Conservation (phyloP, 2,329 filamentous ascomycete genomes). For the Penicillium concentricum region DNA sequence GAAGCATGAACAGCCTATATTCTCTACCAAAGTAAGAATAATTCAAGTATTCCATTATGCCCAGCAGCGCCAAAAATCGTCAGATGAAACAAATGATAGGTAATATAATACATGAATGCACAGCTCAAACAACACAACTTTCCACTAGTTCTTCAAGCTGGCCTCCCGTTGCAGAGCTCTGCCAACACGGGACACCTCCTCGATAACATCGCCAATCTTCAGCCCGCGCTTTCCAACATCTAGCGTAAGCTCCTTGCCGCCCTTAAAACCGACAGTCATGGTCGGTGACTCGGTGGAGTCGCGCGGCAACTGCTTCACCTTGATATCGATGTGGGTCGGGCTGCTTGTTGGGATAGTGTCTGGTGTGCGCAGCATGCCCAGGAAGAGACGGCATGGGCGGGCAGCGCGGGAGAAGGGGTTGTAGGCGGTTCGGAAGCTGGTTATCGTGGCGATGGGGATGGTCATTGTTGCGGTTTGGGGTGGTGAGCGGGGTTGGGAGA, state of each 20-base stretch:
- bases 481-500: background rate
- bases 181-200: constrained; percentile 89
- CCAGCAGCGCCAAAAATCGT: constrained; percentile 9
- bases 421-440: constrained; percentile 81
- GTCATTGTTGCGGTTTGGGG: constrained; percentile 29
- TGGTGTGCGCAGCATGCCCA: constrained; percentile 79
- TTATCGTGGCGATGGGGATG: constrained; percentile 49
- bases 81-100: constrained; percentile 7
- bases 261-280: constrained; percentile 85
- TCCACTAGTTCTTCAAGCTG: constrained; percentile 59
- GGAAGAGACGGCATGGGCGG: constrained; percentile 83
- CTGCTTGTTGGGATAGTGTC: constrained; percentile 76
- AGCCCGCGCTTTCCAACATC: constrained; percentile 75
- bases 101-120: constrained; percentile 18
- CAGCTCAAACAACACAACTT: constrained; percentile 7
- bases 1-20: background rate
- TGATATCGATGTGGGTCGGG: constrained; percentile 71
- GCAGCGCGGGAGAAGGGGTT: constrained; percentile 82
- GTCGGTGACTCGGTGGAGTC: constrained; percentile 66
- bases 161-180: constrained; percentile 77
- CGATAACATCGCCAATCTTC: constrained; percentile 80
- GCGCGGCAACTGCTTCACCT: constrained; percentile 71
- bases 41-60: background rate
- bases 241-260: constrained; percentile 85
- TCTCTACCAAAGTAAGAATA: background rate